Conservation (phyloP, 805 yeast genomes). For the Jamesozyma gamospora region DNA sequence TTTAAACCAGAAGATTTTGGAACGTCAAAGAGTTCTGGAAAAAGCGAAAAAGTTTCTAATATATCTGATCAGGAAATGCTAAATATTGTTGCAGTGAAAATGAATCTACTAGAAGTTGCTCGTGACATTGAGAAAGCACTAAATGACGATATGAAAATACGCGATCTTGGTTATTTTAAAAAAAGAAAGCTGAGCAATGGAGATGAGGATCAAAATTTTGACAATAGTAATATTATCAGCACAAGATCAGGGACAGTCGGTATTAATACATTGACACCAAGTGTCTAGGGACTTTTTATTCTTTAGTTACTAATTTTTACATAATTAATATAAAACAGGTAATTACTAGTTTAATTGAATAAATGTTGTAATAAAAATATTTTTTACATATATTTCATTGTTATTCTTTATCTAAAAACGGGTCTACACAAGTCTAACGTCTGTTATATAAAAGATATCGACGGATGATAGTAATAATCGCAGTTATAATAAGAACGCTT, state of each 20-base stretch:
- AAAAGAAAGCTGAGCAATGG: constrained; percentile 4
- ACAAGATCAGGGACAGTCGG: not conserved
- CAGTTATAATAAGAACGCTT: constrained; percentile 29
- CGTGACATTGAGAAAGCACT: constrained; percentile 20
- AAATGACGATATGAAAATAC: constrained; percentile 12
- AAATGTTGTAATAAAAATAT: too few species aligned
- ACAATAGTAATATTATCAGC: not conserved
- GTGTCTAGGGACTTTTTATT: too few species aligned
- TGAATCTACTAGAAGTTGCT: constrained; percentile 23
- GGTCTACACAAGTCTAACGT: too few species aligned
- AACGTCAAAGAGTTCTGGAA: constrained; percentile 4
- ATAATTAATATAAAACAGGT: too few species aligned
- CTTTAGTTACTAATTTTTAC: too few species aligned
- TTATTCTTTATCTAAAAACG: too few species aligned
- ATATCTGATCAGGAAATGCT: constrained; percentile 24
- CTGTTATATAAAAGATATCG: constrained; percentile 10
- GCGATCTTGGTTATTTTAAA: not conserved
- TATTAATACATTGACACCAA: too few species aligned
- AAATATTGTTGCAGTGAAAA: constrained; percentile 21
- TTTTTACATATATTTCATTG: too few species aligned
- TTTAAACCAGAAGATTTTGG: constrained; percentile 4
- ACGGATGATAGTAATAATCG: constrained; percentile 28
- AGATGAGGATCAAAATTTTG: not conserved
- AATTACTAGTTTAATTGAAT: too few species aligned
- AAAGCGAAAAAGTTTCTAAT: constrained; percentile 7